A percentile compares a stretch with the other conserved stretches of the same genome.
Evolutionary conservation across 2,329 filamentous ascomycete species (phyloP).

Genomic region (Myriosclerotinia duriaeana): DNA sequence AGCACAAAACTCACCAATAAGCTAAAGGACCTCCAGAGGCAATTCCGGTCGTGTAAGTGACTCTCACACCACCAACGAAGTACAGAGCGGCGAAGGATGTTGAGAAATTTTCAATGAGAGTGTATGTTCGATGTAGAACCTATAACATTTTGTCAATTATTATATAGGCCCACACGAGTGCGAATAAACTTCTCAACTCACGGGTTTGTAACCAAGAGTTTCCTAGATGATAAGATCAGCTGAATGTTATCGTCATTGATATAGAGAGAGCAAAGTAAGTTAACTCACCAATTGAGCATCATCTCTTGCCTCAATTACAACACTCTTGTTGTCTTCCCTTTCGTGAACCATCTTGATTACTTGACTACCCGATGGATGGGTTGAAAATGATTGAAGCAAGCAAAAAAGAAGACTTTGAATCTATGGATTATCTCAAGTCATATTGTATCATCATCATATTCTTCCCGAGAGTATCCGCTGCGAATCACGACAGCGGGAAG

Average conservation of each 20-base stretch:
- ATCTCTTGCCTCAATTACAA: slow-evolving; percentile 19
- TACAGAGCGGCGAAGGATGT: slow-evolving; percentile 61
- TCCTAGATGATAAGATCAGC: slow-evolving; percentile 40
- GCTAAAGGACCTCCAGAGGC: slow-evolving; percentile 60
- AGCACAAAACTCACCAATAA: slow-evolving; percentile 50
- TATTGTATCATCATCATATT: not conserved
- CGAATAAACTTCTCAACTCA: slow-evolving; percentile 38
- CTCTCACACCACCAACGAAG: slow-evolving; percentile 59
- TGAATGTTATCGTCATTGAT: not conserved
- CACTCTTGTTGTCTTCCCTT: slow-evolving; percentile 19
- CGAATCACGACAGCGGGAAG: slow-evolving; percentile 3
- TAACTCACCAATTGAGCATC: slow-evolving; percentile 23
- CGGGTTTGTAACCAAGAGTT: slow-evolving; percentile 56
- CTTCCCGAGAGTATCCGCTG: slow-evolving; percentile 7
- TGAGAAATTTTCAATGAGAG: slow-evolving; percentile 58
- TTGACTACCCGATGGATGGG: not conserved
- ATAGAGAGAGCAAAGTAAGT: not conserved
- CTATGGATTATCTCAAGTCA: not conserved
- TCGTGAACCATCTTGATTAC: slow-evolving; percentile 8
- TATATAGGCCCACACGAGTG: not conserved
- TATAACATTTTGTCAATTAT: slow-evolving; percentile 25
- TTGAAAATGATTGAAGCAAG: not conserved
- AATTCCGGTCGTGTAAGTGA: slow-evolving; percentile 62
- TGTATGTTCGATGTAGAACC: slow-evolving; percentile 53
- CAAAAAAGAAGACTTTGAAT: not conserved